phyloP scores from a whole-genome alignment of 2,329 filamentous ascomycete genomes.

The Alternaria burnsii region DNA sequence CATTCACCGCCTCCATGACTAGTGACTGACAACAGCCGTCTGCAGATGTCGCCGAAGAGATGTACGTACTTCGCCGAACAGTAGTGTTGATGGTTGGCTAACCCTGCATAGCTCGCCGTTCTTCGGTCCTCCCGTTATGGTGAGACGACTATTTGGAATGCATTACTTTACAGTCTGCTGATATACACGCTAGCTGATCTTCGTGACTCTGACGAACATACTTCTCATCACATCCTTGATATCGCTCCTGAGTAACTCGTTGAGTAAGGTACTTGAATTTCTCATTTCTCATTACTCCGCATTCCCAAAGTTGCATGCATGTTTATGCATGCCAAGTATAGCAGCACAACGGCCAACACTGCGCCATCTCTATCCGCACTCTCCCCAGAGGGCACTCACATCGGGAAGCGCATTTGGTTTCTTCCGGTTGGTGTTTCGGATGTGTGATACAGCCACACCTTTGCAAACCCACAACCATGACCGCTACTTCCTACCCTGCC shows the following conservation, averaged over 20 bases:
- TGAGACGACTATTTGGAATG: conserved; percentile 30
- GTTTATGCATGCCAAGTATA: conserved; percentile 28
- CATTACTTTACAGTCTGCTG: conserved; percentile 35
- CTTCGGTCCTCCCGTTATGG: conserved; percentile 63
- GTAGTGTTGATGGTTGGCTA: conserved; percentile 12
- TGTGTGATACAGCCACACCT: conserved; percentile 14
- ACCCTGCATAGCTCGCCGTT: conserved; percentile 56
- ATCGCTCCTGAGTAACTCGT: conserved; percentile 79
- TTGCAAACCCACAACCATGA: conserved; percentile 2
- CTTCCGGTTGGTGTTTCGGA: not conserved
- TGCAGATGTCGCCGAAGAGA: conserved; percentile 58
- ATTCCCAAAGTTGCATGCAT: conserved; percentile 18
- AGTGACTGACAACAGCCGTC: conserved; percentile 28
- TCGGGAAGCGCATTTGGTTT: conserved; percentile 4
- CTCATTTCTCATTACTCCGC: conserved; percentile 26
- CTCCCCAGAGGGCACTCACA: not conserved
- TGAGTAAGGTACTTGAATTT: conserved; percentile 62
- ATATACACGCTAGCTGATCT: conserved; percentile 64
- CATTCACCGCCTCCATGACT: conserved; percentile 18
- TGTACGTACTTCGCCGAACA: conserved; percentile 33
- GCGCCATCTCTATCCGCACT: conserved; percentile 29
- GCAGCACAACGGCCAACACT: conserved; percentile 28
- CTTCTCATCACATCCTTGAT: conserved; percentile 81
- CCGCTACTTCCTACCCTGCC: conserved; percentile 1
- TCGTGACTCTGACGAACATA: conserved; percentile 80